Evolutionary conservation across 2,329 filamentous ascomycete species (phyloP).

Genomic region (Monilinia aucupariae): DNA sequence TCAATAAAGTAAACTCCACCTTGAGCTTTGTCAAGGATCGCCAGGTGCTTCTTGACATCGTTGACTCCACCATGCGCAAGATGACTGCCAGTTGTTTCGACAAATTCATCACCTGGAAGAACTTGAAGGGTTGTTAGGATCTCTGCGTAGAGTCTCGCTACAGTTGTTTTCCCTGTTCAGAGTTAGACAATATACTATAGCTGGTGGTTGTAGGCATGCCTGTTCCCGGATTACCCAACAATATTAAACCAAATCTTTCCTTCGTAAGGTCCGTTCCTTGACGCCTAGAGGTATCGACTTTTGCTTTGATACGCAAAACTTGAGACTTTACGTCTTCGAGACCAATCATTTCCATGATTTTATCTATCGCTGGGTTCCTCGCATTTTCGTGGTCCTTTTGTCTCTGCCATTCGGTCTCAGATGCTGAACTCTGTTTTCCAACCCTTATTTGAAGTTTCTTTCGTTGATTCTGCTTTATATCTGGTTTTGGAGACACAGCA

Average conservation of each 20-base stretch:
- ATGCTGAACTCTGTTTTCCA: conserved; percentile 26
- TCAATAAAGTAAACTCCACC: conserved; percentile 74
- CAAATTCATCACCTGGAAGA: conserved; percentile 54
- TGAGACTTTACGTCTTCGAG: conserved; percentile 62
- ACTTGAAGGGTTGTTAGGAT: conserved; percentile 59
- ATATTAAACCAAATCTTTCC: conserved; percentile 56
- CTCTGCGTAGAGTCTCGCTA: conserved; percentile 63
- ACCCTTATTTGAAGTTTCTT: conserved; percentile 19
- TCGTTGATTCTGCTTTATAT: not conserved
- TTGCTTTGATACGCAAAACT: conserved; percentile 58
- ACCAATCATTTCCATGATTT: conserved; percentile 65
- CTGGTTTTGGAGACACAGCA: not conserved
- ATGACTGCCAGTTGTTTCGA: conserved; percentile 63
- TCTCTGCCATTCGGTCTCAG: conserved; percentile 54
- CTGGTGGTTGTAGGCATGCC: conserved; percentile 40
- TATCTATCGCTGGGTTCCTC: conserved; percentile 51
- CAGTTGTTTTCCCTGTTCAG: conserved; percentile 65
- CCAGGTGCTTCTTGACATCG: conserved; percentile 52
- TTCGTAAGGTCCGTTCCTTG: conserved; percentile 50
- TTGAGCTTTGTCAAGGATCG: conserved; percentile 54
- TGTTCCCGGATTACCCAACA: conserved; percentile 72
- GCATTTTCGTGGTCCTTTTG: conserved; percentile 51
- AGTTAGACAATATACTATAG: conserved; percentile 30
- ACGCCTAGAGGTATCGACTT: conserved; percentile 53
- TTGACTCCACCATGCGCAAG: conserved; percentile 58